Evolutionary conservation across 345 rosid genomes (phyloP).

Genomic region (Nephelium lappaceum): DNA sequence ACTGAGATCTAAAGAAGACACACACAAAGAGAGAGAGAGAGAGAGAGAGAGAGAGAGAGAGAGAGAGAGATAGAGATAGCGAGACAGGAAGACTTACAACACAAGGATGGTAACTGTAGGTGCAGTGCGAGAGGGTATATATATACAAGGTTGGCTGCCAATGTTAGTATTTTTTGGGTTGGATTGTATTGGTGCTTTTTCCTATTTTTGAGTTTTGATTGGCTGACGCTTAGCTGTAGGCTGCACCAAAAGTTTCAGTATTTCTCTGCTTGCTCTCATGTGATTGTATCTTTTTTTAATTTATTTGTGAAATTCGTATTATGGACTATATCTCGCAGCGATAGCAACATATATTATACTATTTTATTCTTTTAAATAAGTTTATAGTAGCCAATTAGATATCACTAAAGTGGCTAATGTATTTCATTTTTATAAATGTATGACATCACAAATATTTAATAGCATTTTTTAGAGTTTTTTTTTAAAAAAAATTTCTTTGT

Average conservation of each 20-base stretch:
- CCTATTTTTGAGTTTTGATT: slow-evolving; percentile 11
- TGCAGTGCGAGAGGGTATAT: slow-evolving; percentile 4
- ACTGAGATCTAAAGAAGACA: background rate
- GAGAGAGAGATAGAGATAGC: background rate
- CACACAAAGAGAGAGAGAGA: background rate
- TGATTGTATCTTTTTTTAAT: background rate
- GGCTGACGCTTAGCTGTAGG: slow-evolving; percentile 41
- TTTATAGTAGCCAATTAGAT: no score
- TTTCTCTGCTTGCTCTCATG: background rate
- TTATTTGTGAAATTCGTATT: background rate
- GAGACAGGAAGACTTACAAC: background rate
- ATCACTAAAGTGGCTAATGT: no score
- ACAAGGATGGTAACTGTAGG: slow-evolving; percentile 13
- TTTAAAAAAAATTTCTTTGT: no score
- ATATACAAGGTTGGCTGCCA: slow-evolving; percentile 1
- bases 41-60: background rate
- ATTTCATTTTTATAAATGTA: no score
- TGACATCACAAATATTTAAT: no score
- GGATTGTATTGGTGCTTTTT: slow-evolving; percentile 7
- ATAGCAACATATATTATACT: no score
- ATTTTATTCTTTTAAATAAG: no score
- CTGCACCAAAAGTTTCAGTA: slow-evolving; percentile 2
- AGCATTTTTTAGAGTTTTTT: no score
- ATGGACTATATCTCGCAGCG: no score
- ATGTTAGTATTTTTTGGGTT: slow-evolving; percentile 1